phyloP scores from a whole-genome alignment of 208 protist species.

The Trypanosoma avium region DNA sequence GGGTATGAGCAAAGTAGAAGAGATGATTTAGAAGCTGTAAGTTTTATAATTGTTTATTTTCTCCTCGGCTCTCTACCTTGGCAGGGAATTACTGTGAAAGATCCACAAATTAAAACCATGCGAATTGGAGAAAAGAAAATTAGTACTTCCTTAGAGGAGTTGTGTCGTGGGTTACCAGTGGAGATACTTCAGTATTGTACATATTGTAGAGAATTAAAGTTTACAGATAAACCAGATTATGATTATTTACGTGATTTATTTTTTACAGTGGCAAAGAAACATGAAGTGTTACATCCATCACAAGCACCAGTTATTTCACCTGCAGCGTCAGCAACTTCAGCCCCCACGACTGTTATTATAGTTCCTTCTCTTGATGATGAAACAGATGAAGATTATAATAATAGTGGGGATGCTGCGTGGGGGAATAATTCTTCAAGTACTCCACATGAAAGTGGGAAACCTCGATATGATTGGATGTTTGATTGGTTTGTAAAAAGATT shows the following conservation, averaged over 20 bases:
- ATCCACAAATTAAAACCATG: conserved; percentile 72
- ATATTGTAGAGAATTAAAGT: conserved; percentile 77
- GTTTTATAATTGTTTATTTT: conserved; percentile 94
- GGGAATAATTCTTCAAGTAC: not conserved
- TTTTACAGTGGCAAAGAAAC: conserved; percentile 32
- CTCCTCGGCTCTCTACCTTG: conserved; percentile 90
- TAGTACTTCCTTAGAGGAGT: conserved; percentile 52
- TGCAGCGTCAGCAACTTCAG: too few species aligned
- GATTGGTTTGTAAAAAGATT: conserved; percentile 83
- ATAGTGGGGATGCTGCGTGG: not conserved
- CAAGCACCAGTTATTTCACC: not conserved
- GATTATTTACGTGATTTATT: conserved; percentile 75
- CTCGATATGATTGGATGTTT: conserved; percentile 77
- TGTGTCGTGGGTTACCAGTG: conserved; percentile 64
- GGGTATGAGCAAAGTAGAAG: conserved; percentile 96
- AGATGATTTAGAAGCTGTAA: conserved; percentile 94
- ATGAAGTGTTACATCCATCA: not conserved
- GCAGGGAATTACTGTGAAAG: conserved; percentile 88
- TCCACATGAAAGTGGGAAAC: not conserved
- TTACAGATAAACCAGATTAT: conserved; percentile 82
- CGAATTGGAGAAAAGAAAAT: conserved; percentile 88
- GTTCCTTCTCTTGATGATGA: not conserved
- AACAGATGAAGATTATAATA: not conserved
- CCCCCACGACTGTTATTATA: not conserved
- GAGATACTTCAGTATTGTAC: conserved; percentile 72